Evolutionary conservation across 202 grass and related monocot species (phyloP), one percentile per base, ranked within the genome.

Genomic region (Panicum hallii): DNA sequence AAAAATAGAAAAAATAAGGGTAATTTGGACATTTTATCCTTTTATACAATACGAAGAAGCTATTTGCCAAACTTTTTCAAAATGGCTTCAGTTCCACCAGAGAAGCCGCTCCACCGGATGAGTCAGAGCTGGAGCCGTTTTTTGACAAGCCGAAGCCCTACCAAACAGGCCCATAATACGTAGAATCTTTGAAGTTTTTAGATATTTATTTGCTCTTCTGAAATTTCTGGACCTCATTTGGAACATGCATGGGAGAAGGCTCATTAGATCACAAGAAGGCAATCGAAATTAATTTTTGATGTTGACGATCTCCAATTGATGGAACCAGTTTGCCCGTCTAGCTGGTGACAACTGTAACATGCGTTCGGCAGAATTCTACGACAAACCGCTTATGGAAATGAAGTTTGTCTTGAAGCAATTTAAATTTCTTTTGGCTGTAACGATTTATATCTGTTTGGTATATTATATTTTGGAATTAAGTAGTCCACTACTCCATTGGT

Each of bases 341-440:
- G 63, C 73, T 70, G 73, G 73, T 5, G 52, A 49, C 72, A 55
- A 60, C 60, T 57, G 82, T 67, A 54, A 26, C 12, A 22, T 57
- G 22, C 16, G 2, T 26, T 46, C 26, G 36, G 28, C 14, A 41
- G 28, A 32, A 53, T 53, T 83, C 34, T 32, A 53, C 4, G 45
- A 30, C 2, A 1, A 74, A 38, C 20, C 9, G 11, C 28, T 9
- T 28, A 3, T 45, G 4, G 55, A 30, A 42, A 23, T 15, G 4
- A 28, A 36, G 13, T 32, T 63, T 28, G 8, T 77, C 55, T 45
- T 28, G 5, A 62, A 46, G 7, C 11, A 26, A 0, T 77, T 67
- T 42, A 1, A 67, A 41, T 17, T 42, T 3, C 32, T 2, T 67
- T 42, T 6, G 16, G 40, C 5, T 67, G 5, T 58, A 44, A 43